phyloP scores from a whole-genome alignment of 2,329 filamentous ascomycete genomes.

The Camptophora hylomeconis region DNA sequence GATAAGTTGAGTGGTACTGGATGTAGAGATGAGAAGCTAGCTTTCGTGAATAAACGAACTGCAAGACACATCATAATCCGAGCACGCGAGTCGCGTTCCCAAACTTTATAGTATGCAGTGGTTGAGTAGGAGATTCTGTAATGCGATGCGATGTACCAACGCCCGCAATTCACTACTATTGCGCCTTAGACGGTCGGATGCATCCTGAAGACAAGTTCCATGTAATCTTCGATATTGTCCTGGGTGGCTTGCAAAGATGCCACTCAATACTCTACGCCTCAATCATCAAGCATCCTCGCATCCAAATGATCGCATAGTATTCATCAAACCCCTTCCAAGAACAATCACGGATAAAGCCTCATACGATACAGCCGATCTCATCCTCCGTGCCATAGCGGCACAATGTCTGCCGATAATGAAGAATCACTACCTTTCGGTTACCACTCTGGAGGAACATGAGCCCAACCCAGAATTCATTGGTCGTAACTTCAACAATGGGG shows the following conservation, averaged over 20 bases:
- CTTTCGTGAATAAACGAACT: too few relatives aligned
- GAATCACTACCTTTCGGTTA: conserved; percentile 50
- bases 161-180: too few relatives aligned
- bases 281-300: conserved; percentile 35
- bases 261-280: conserved; percentile 62
- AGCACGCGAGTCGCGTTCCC: too few relatives aligned
- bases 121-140: too few relatives aligned
- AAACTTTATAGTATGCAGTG: too few relatives aligned
- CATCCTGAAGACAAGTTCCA: too few relatives aligned
- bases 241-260: conserved; percentile 49
- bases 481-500: conserved; percentile 81
- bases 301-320: conserved; percentile 46
- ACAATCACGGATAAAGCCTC: conserved; percentile 28
- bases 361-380: conserved; percentile 52
- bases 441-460: conserved; percentile 66
- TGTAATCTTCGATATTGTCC: too few relatives aligned
- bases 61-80: too few relatives aligned
- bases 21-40: too few relatives aligned
- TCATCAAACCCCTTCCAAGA: conserved; percentile 68
- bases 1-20: too few relatives aligned
- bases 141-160: too few relatives aligned
- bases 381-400: conserved; percentile 64
- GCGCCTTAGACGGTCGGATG: too few relatives aligned
- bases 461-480: conserved; percentile 74
- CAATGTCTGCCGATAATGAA: conserved; percentile 67